Evolutionary conservation across 2,329 filamentous ascomycete genomes (phyloP).

Genomic region (Pestalotiopsis sp.): DNA sequence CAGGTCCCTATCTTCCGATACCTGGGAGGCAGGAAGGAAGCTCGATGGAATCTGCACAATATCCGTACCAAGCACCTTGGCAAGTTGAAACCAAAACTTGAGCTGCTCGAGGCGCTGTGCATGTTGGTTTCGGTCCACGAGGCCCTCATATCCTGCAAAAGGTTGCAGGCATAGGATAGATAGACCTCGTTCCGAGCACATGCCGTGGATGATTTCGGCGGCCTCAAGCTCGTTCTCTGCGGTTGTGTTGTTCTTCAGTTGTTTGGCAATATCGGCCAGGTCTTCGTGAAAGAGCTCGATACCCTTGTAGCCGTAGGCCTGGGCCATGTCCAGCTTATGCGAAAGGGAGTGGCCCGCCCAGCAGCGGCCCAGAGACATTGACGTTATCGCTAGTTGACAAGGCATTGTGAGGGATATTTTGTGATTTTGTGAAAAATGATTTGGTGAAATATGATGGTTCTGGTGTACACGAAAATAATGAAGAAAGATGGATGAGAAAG

Average conservation of each 20-base stretch:
- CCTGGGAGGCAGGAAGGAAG: constrained; percentile 56
- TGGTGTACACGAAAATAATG: background rate
- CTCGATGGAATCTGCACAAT: constrained; percentile 75
- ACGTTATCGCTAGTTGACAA: constrained; percentile 68
- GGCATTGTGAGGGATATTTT: constrained; percentile 39
- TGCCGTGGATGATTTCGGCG: constrained; percentile 54
- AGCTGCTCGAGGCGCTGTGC: constrained; percentile 61
- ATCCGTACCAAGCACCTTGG: constrained; percentile 65
- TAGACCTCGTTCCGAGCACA: constrained; percentile 59
- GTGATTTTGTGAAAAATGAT: background rate
- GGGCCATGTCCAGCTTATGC: constrained; percentile 69
- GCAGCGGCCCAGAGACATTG: constrained; percentile 75
- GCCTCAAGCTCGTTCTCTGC: constrained; percentile 55
- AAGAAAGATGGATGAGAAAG: background rate
- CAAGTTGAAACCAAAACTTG: constrained; percentile 69
- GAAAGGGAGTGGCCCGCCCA: constrained; percentile 67
- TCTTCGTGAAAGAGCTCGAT: constrained; percentile 82
- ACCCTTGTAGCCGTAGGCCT: constrained; percentile 64
- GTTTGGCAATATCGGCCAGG: constrained; percentile 59
- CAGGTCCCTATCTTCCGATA: constrained; percentile 49
- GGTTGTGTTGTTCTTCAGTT: constrained; percentile 42
- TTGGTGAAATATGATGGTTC: background rate
- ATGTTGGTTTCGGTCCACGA: constrained; percentile 63
- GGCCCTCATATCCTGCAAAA: constrained; percentile 77
- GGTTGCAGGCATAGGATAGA: constrained; percentile 72